phyloP scores from a whole-genome alignment of 2,329 filamentous ascomycete genomes.

The Aspergillus aculeatinus region DNA sequence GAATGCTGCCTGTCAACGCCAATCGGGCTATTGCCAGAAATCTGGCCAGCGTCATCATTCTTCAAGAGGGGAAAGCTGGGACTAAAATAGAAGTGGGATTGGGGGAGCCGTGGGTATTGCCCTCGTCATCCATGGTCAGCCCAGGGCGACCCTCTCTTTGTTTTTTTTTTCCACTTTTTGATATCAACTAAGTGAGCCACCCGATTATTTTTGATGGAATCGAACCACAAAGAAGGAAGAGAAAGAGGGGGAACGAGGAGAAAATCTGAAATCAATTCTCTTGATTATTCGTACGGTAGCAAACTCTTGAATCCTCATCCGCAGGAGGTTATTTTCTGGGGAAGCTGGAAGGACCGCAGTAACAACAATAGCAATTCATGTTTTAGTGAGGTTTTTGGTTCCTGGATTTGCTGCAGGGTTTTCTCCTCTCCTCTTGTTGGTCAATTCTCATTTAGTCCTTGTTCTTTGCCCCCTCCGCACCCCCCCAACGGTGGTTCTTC shows the following conservation, averaged over 20 bases:
- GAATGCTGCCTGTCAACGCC: conserved; percentile 5
- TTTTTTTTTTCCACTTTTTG: neutral
- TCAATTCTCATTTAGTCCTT: neutral
- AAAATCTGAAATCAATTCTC: neutral
- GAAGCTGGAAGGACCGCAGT: neutral
- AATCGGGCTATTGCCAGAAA: neutral
- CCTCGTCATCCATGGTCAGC: neutral
- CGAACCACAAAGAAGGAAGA: neutral
- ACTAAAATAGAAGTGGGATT: conserved; percentile 6
- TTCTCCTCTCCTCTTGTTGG: neutral
- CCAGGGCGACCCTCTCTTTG: neutral
- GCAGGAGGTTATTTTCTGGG: conserved; percentile 1
- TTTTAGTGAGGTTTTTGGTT: neutral
- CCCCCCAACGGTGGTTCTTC: neutral
- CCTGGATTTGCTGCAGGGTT: conserved; percentile 7
- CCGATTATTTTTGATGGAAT: neutral
- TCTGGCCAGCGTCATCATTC: neutral
- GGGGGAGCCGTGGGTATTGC: neutral
- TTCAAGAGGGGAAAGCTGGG: neutral
- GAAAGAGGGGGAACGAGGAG: neutral
- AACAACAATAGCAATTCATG: neutral
- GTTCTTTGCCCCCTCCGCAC: neutral
- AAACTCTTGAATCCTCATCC: neutral
- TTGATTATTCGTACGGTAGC: no score
- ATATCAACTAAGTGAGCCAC: neutral